These are phyloP conservation scores for Phytophthora pseudosyringae DNA, from an alignment of 352 stramenopile genomes.

Conservation along the genomic window DNA sequence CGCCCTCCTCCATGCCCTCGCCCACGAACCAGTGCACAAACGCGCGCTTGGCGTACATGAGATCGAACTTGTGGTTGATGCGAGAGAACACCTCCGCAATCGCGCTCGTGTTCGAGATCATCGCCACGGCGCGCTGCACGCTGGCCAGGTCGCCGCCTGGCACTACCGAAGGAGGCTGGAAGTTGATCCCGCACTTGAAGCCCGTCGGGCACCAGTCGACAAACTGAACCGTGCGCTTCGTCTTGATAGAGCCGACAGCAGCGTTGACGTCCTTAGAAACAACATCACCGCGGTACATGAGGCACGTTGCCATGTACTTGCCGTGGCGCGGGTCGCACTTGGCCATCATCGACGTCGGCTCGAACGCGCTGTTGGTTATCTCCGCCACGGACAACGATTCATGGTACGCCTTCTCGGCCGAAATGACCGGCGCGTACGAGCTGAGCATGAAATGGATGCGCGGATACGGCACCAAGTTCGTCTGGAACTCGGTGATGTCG, in stretches of 20 bases:
- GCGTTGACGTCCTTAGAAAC: constrained; percentile 96
- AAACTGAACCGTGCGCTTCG: constrained; percentile 99
- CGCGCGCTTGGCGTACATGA: constrained; percentile 45
- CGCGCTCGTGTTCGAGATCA: constrained; percentile 99
- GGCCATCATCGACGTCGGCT: constrained; percentile 98
- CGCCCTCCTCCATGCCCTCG: constrained; percentile 99
- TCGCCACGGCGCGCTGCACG: constrained; percentile 97
- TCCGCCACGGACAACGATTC: constrained; percentile 97
- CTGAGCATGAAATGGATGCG: constrained; percentile 99
- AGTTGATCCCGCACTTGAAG: constrained; percentile 99
- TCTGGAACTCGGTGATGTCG: constrained; percentile 99
- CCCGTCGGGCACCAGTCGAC: constrained; percentile 98
- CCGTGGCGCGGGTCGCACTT: constrained; percentile 91
- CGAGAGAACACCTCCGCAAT: constrained; percentile 97
- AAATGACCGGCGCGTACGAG: constrained; percentile 94
- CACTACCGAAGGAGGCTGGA: constrained; percentile 96
- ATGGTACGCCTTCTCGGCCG: constrained; percentile 96
- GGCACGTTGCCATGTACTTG: constrained; percentile 96
- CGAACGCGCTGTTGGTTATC: constrained; percentile 98
- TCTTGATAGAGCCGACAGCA: constrained; percentile 98
- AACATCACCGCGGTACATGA: constrained; percentile 98
- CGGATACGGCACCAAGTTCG: constrained; percentile 98
- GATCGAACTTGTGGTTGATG: constrained; percentile 99
- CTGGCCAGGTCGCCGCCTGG: constrained; percentile 96
- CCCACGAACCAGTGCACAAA: constrained; percentile 99